Evolutionary conservation across 2,329 filamentous ascomycete genomes (phyloP).

Genomic region (Hypoxylon sp.): DNA sequence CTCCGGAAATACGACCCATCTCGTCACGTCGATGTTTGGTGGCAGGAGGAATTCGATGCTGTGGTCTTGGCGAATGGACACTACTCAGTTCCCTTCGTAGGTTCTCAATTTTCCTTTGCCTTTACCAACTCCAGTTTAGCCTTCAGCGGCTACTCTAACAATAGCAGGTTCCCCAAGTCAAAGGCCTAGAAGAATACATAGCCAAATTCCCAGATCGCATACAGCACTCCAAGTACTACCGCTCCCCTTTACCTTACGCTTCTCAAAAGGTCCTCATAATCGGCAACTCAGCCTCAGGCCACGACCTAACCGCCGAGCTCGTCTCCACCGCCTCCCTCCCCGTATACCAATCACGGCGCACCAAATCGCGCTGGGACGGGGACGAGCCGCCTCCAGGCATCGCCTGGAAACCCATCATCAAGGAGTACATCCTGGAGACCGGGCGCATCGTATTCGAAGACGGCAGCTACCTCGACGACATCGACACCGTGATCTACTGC

Average conservation of each 20-base stretch:
- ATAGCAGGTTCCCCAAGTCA: constrained; percentile 61
- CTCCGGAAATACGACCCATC: constrained; percentile 63
- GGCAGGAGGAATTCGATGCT: constrained; percentile 66
- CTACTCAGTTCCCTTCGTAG: constrained; percentile 63
- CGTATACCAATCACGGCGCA: constrained; percentile 67
- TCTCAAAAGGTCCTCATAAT: constrained; percentile 57
- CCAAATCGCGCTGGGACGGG: constrained; percentile 66
- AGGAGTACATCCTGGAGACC: constrained; percentile 57
- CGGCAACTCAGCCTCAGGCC: constrained; percentile 63
- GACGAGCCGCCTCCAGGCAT: constrained; percentile 62
- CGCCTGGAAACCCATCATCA: constrained; percentile 68
- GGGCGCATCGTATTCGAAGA: constrained; percentile 62
- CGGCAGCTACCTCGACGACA: constrained; percentile 54
- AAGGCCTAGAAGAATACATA: constrained; percentile 60
- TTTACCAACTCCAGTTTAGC: not conserved
- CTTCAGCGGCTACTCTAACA: constrained; percentile 2
- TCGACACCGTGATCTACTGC: constrained; percentile 61
- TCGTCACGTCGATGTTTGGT: constrained; percentile 65
- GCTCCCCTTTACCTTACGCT: constrained; percentile 56
- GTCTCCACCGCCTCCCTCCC: constrained; percentile 57
- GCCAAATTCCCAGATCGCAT: constrained; percentile 58
- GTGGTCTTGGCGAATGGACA: constrained; percentile 62
- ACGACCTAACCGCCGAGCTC: constrained; percentile 59
- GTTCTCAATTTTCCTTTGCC: constrained; percentile 24
- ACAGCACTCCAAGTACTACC: constrained; percentile 63